Base-by-base conservation (phyloP, 345 rosid genomes). In the Kernera saxatilis region DNA sequence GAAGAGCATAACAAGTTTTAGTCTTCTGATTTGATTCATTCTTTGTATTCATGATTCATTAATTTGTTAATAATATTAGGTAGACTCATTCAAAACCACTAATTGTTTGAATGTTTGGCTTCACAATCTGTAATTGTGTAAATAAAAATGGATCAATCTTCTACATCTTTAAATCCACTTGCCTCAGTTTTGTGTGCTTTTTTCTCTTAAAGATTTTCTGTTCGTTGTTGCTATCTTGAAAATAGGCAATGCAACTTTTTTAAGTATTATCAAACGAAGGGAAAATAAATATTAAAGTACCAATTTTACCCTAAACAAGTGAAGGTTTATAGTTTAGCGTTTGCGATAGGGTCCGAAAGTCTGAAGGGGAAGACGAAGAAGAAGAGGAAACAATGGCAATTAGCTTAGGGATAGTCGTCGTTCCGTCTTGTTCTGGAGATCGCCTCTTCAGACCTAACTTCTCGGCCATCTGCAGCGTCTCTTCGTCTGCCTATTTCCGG, bases 1-100 rank as follows among this genome's bases (percentile, higher is more conserved):
- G 11, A 33, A 53, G 56, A 27, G 57, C 57, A 54, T 40, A 30
- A 17, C 63, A 57, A 35, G 29, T 21, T 21, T 54, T 27, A 71
- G 70, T 33, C 30, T 54, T 64, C 0, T 66, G 72, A 73, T 73
- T 66, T 48, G 15, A 60, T 72, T 68, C 49, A 53, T 67, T 67
- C 61, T 54, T 54, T 30, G 40, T 55, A 19, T 32, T 32, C 41
- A 32, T 64, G 23, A 56, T 69, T 69, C 37, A 40, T 69, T 69
- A 45, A 49, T 67, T 74, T 41, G 48, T 50, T 30, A 4, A 27
- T 36, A 52, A 12, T 30, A 27, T 2, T 39, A 40, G 48, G 35
- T 39, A 51, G 41, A 50, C 29, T 74, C 19, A 32, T 74, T 59
- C 25, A 41, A 41, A 48, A 41, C 9, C 58, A 55, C 57, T 35